Percentiles rank a stretch among this genome's conserved stretches.
Conservation (phyloP, 345 rosid species). For the Acer yangbiense region DNA sequence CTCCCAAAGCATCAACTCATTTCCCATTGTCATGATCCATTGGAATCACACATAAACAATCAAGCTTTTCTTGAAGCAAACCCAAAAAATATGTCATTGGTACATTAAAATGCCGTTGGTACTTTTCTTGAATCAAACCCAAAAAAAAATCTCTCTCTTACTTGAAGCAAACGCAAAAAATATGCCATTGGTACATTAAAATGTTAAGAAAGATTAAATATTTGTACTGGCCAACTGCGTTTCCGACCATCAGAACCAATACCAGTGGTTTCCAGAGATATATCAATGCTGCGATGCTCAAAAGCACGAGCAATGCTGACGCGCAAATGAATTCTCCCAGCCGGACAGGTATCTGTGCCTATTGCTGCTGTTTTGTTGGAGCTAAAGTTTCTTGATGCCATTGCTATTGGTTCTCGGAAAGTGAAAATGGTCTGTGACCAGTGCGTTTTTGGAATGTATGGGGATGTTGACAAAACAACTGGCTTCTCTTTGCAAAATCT, state of each 20-base stretch:
- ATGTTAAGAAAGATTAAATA: constrained; percentile 58
- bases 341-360: constrained; percentile 65
- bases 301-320: constrained; percentile 79
- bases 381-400: constrained; percentile 30
- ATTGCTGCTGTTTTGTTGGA: constrained; percentile 38
- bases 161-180: neutral
- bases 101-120: too few species aligned
- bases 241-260: constrained; percentile 54
- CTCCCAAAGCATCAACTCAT: too few species aligned
- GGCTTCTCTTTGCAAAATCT: constrained; percentile 92
- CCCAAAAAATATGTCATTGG: too few species aligned
- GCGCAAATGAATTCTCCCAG: constrained; percentile 60
- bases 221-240: constrained; percentile 70
- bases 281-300: constrained; percentile 81
- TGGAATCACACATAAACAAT: too few species aligned
- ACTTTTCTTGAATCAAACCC: too few species aligned
- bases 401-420: constrained; percentile 74
- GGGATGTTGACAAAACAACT: constrained; percentile 79
- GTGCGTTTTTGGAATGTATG: constrained; percentile 77
- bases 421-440: constrained; percentile 93
- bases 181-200: neutral
- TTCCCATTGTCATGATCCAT: too few species aligned
- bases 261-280: constrained; percentile 71
- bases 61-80: too few species aligned
- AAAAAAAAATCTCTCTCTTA: neutral